These are phyloP conservation scores for Fraxinus xanthoxyloides DNA, from an alignment of 305 asterid species.

Conservation along the genomic window DNA sequence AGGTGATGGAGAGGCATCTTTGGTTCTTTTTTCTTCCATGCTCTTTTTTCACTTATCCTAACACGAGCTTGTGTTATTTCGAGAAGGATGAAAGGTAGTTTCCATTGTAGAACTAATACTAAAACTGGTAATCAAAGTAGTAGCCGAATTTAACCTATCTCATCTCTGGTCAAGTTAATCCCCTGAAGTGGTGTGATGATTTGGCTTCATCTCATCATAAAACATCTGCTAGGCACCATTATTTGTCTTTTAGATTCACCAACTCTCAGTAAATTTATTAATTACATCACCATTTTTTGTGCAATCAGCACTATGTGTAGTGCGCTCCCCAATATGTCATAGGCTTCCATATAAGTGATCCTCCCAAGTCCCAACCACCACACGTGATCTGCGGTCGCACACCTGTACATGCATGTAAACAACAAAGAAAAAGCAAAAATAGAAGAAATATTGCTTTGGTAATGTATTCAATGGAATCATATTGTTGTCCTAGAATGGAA, in stretches of 20 bases:
- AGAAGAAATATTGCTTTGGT: background rate
- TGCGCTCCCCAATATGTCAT: background rate
- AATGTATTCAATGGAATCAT: background rate
- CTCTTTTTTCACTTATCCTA: background rate
- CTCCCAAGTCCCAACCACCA: background rate
- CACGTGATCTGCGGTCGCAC: too few relatives aligned
- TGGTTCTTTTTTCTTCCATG: background rate
- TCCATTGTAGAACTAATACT: background rate
- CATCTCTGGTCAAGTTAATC: background rate
- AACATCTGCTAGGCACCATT: slow-evolving; percentile 1
- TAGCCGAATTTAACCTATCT: background rate
- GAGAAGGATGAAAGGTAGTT: background rate
- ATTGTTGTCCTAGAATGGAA: too few relatives aligned
- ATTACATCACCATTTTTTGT: background rate
- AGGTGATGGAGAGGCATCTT: slow-evolving; percentile 83
- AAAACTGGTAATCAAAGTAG: background rate
- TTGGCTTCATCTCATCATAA: slow-evolving; percentile 14
- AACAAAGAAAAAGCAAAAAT: background rate
- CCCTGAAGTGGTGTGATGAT: slow-evolving; percentile 7
- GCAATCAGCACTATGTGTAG: background rate
- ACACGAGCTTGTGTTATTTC: slow-evolving; percentile 2
- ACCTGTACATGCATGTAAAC: background rate
- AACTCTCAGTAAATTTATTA: background rate
- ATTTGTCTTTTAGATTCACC: background rate
- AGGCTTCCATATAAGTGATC: background rate